A percentile compares a stretch with the other conserved stretches of the same genome.
Conservation (phyloP, 768 basidiomycete species). For the Agaricus sinodeliciosus region DNA sequence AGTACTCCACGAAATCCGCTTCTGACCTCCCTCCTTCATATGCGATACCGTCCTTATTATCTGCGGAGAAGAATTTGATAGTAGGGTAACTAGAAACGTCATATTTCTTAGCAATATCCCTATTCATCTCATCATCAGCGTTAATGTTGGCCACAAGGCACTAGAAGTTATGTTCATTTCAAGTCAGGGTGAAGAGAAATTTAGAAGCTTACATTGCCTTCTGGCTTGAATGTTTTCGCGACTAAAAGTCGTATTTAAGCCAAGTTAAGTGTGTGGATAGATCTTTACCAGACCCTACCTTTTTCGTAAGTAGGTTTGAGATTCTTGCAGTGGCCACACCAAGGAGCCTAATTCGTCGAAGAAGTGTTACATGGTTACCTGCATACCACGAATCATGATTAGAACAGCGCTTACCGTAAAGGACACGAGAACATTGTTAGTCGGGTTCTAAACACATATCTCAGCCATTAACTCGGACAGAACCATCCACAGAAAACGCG, state of each 20-base stretch:
- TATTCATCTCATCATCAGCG: slow-evolving; percentile 80
- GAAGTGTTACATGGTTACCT: slow-evolving; percentile 2
- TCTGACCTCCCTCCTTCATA: slow-evolving; percentile 74
- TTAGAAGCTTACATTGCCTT: slow-evolving; percentile 54
- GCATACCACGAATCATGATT: slow-evolving; percentile 5
- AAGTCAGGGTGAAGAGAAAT: neutral
- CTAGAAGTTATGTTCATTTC: slow-evolving; percentile 29
- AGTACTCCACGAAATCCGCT: slow-evolving; percentile 66
- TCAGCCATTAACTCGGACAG: neutral
- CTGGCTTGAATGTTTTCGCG: slow-evolving; percentile 70
- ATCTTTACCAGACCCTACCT: slow-evolving; percentile 30
- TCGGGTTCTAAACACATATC: slow-evolving; percentile 36
- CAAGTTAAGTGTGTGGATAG: neutral
- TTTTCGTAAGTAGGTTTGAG: slow-evolving; percentile 85
- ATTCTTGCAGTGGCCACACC: slow-evolving; percentile 95
- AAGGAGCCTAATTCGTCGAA: slow-evolving; percentile 42
- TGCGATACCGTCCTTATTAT: slow-evolving; percentile 48
- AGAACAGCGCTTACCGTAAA: slow-evolving; percentile 53
- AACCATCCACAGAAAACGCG: neutral
- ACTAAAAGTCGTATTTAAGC: slow-evolving; percentile 32
- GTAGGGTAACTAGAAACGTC: slow-evolving; percentile 83
- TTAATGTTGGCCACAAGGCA: slow-evolving; percentile 89
- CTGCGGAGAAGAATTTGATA: slow-evolving; percentile 89
- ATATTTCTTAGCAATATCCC: slow-evolving; percentile 61
- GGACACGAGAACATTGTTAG: slow-evolving; percentile 80